phyloP scores from a whole-genome alignment of 2,329 filamentous ascomycete species.

The Botrytis cinerea region DNA sequence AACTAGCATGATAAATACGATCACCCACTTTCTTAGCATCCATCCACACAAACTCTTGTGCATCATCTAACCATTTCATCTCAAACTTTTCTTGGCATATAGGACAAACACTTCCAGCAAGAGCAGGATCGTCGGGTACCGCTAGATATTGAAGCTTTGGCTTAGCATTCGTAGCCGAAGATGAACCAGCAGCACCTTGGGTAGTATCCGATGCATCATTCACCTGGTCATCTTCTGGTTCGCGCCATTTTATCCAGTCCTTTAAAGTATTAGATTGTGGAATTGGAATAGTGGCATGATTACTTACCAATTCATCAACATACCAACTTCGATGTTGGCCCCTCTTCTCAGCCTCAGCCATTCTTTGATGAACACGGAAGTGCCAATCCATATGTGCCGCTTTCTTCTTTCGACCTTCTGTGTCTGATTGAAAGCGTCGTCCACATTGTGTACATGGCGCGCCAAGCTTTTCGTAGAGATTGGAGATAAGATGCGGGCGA shows the following conservation, averaged over 20 bases:
- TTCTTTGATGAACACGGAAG: slow-evolving; percentile 87
- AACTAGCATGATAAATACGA: slow-evolving; percentile 86
- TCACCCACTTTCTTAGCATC: slow-evolving; percentile 78
- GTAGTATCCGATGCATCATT: slow-evolving; percentile 44
- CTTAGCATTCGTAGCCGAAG: slow-evolving; percentile 47
- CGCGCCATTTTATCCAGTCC: slow-evolving; percentile 89
- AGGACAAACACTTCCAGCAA: slow-evolving; percentile 78
- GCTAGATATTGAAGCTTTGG: slow-evolving; percentile 70
- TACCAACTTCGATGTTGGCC: slow-evolving; percentile 95
- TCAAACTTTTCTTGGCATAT: slow-evolving; percentile 97
- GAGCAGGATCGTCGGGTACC: slow-evolving; percentile 75
- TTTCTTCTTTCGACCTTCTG: slow-evolving; percentile 81
- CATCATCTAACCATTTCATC: slow-evolving; percentile 87
- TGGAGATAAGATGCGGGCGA: slow-evolving; percentile 71
- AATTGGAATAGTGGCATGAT: not conserved
- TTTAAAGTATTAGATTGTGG: slow-evolving; percentile 44
- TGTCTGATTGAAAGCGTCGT: slow-evolving; percentile 76
- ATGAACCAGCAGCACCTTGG: slow-evolving; percentile 45
- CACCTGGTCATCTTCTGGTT: slow-evolving; percentile 70
- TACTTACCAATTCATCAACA: slow-evolving; percentile 76
- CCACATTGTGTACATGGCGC: slow-evolving; percentile 92
- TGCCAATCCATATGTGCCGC: slow-evolving; percentile 97
- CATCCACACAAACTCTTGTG: slow-evolving; percentile 96
- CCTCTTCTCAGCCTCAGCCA: slow-evolving; percentile 80
- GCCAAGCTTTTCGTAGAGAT: slow-evolving; percentile 78